phyloP scores from a whole-genome alignment of 164 flowering plant species.

The Sedum album region DNA sequence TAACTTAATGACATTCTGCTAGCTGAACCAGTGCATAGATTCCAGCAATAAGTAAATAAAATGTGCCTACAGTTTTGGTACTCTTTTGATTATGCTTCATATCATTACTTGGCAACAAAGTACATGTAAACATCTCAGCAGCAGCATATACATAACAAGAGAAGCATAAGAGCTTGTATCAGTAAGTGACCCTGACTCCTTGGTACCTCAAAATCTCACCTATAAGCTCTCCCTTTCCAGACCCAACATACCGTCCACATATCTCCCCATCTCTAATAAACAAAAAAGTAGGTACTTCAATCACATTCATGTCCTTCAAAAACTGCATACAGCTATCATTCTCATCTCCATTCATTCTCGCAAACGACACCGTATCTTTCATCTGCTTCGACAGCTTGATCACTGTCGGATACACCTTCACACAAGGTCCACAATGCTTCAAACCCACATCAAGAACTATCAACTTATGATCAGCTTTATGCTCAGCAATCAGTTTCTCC shows the following conservation, averaged over 20 bases:
- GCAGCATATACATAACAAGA: neutral
- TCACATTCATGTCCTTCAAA: conserved; percentile 77
- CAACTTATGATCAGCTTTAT: conserved; percentile 47
- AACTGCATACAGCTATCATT: conserved; percentile 88
- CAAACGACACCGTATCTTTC: conserved; percentile 72
- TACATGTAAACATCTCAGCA: neutral
- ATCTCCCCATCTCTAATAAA: conserved; percentile 80
- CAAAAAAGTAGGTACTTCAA: conserved; percentile 89
- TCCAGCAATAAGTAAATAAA: no score
- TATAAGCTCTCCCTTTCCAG: conserved; percentile 91
- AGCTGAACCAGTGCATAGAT: no score
- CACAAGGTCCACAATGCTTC: conserved; percentile 97
- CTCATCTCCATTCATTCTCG: conserved; percentile 96
- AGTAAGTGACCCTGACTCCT: conserved; percentile 79
- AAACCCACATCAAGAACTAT: conserved; percentile 85
- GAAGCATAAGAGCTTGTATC: neutral
- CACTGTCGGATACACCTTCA: conserved; percentile 93
- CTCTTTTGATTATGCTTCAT: neutral
- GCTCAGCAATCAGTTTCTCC: conserved; percentile 52
- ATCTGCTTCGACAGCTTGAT: conserved; percentile 72
- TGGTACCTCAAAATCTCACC: conserved; percentile 94
- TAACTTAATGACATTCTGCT: no score
- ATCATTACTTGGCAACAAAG: neutral
- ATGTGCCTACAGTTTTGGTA: neutral
- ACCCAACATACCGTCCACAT: conserved; percentile 83